A percentile compares a stretch with the other conserved stretches of the same genome.
Evolutionary conservation across 805 yeast species (phyloP).

Genomic region (Groenewaldozyma salmanticensis): DNA sequence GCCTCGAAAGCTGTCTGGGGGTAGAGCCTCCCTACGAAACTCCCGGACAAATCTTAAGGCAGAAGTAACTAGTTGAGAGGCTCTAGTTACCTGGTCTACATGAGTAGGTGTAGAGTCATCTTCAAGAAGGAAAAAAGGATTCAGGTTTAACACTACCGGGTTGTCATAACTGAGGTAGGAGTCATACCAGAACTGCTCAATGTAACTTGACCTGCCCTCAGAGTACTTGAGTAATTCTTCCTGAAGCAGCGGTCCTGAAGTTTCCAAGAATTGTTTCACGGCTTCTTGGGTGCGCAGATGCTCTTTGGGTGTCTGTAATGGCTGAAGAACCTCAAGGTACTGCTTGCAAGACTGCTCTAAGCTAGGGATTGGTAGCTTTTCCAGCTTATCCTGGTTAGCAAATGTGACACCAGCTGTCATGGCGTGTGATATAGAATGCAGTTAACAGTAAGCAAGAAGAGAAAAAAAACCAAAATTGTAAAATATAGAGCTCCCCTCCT

Average conservation of each 20-base stretch:
- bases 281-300: slow-evolving; percentile 51
- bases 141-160: slow-evolving; percentile 77
- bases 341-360: slow-evolving; percentile 54
- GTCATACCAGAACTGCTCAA: slow-evolving; percentile 93
- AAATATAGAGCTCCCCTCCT: too few relatives aligned
- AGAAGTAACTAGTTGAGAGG: slow-evolving; percentile 68
- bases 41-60: slow-evolving; percentile 75
- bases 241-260: slow-evolving; percentile 52
- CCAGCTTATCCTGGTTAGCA: slow-evolving; percentile 47
- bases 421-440: not conserved
- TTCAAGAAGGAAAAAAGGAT: slow-evolving; percentile 82
- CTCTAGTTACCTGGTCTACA: slow-evolving; percentile 50
- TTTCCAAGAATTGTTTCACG: slow-evolving; percentile 44
- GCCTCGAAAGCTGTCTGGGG: slow-evolving; percentile 58
- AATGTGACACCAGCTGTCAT: slow-evolving; percentile 34
- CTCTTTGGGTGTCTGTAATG: slow-evolving; percentile 68
- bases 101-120: slow-evolving; percentile 72
- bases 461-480: not conserved
- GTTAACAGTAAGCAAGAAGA: not conserved
- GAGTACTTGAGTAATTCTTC: slow-evolving; percentile 52
- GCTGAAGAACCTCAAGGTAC: slow-evolving; percentile 60
- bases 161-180: slow-evolving; percentile 75
- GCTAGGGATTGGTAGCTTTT: slow-evolving; percentile 74
- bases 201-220: slow-evolving; percentile 61
- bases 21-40: slow-evolving; percentile 60